Percentiles rank a stretch among this genome's conserved stretches.
Conservation (phyloP, 495 filamentous ascomycete genomes). For the Hypoxylon lenormandii region DNA sequence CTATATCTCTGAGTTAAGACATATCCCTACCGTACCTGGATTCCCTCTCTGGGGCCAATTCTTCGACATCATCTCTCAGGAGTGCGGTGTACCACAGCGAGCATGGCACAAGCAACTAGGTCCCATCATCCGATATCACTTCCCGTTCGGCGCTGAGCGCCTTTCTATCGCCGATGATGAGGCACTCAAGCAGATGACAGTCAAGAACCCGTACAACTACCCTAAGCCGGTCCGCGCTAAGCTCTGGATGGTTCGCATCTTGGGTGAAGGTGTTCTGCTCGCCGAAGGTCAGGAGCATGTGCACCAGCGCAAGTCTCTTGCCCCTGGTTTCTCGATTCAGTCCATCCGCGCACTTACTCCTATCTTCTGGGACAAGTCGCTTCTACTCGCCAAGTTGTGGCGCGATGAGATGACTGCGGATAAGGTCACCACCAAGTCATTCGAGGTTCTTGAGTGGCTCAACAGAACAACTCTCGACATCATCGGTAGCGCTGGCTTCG, state of each 20-base stretch:
- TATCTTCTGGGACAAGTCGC: constrained; percentile 64
- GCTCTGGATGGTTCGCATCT: constrained; percentile 63
- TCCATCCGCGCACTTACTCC: constrained; percentile 61
- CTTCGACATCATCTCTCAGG: constrained; percentile 54
- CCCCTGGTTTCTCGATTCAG: constrained; percentile 60
- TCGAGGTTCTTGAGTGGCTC: constrained; percentile 63
- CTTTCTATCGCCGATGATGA: constrained; percentile 60
- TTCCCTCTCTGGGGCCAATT: constrained; percentile 60
- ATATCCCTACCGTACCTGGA: constrained; percentile 59
- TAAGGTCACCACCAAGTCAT: constrained; percentile 44
- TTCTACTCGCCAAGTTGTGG: constrained; percentile 59
- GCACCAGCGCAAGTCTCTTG: constrained; percentile 61
- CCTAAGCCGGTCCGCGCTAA: constrained; percentile 64
- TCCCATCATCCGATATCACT: constrained; percentile 60
- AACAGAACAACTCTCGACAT: constrained; percentile 66
- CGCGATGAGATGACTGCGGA: constrained; percentile 52
- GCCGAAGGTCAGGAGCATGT: constrained; percentile 61
- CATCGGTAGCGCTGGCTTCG: constrained; percentile 65
- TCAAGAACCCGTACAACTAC: constrained; percentile 67
- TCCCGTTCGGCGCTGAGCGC: constrained; percentile 59
- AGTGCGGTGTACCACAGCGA: constrained; percentile 57
- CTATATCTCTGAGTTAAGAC: constrained; percentile 58
- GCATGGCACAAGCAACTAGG: constrained; percentile 59
- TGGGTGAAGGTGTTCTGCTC: constrained; percentile 63
- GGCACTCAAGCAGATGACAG: constrained; percentile 62